Base-by-base conservation (phyloP, 129 eudicot species). In the Centaurea solstitialis region DNA sequence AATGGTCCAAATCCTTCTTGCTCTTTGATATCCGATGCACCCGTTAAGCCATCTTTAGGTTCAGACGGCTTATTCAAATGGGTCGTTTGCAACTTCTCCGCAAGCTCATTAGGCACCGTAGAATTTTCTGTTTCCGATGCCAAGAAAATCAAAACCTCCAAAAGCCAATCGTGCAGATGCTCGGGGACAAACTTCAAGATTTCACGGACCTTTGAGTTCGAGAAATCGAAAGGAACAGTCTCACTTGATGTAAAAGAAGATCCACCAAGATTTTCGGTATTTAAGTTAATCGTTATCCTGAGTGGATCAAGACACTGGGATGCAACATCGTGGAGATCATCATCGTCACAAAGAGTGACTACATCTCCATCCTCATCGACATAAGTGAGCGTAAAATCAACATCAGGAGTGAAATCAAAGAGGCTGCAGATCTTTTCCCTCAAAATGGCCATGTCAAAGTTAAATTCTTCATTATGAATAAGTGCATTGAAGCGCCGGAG, bases 291-390 rank as follows among this genome's bases (percentile, higher is more conserved):
- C 75, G 85, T 82, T 38, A 92, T 86, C 73, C 97, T 86, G 47
- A 89, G 59, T 22, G 97, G 97, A 82, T 92, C 81, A 39, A 92
- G 80, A n/a, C 53, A 83, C 79, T 92, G 94, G 67, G 66, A 77
- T 77, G 88, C 79, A 3, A 86, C 87, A 86, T 92, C 97, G 38
- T 68, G 68, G 66, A 92, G 87, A 84, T 92, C 97, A 15, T 84
- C 89, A 38, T 92, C 89, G 45, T 92, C 94, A 72, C 37, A 88
- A 70, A 92, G 90, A 7, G 92, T 77, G 4, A 92, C 94, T 15
- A 81, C 81, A 81, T 92, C 97, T 72, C 79, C 79, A 80, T 92
- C 97, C 77, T 92, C 97, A 68, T 92, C 97, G 12, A 81, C 13
- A 35, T 92, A 92, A 4, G 91, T 89, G 10, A 92, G 85, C 2